Evolutionary conservation across 2,329 filamentous ascomycete genomes (phyloP).

Genomic region (Xylaria sp.): DNA sequence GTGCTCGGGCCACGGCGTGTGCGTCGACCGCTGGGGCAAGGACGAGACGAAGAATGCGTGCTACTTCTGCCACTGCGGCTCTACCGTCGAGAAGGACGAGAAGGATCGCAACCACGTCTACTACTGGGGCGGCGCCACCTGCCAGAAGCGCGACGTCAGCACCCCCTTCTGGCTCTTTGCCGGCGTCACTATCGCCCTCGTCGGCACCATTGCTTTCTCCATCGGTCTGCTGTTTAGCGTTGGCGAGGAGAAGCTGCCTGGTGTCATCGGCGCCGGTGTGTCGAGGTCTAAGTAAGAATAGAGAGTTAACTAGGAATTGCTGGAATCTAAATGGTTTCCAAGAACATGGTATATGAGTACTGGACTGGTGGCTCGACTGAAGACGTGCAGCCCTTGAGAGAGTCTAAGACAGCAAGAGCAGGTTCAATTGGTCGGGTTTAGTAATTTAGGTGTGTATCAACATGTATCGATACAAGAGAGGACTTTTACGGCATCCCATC

Average conservation of each 20-base stretch:
- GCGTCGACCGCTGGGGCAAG: constrained; percentile 71
- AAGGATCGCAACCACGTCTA: constrained; percentile 60
- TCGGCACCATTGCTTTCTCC: constrained; percentile 74
- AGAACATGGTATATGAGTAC: background rate
- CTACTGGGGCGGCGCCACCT: constrained; percentile 86
- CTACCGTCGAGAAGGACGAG: constrained; percentile 61
- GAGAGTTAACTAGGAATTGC: background rate
- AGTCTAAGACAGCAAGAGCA: background rate
- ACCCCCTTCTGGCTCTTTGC: constrained; percentile 88
- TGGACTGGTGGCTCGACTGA: background rate
- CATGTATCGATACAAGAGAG: constrained; percentile 37
- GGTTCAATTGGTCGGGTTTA: background rate
- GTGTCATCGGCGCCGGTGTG: constrained; percentile 96
- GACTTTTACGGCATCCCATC: constrained; percentile 13
- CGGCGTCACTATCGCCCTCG: constrained; percentile 75
- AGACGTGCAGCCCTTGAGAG: constrained; percentile 6
- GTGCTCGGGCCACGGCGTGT: constrained; percentile 85
- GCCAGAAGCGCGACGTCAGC: constrained; percentile 92
- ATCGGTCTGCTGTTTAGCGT: constrained; percentile 85
- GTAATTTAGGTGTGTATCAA: constrained; percentile 36
- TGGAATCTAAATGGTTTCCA: background rate
- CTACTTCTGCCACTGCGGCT: constrained; percentile 80
- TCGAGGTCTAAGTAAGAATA: constrained; percentile 61
- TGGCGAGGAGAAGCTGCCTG: constrained; percentile 87
- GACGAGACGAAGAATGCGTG: constrained; percentile 62